Evolutionary conservation across 148 eudicot species (phyloP).

Genomic region (Cornus florida): DNA sequence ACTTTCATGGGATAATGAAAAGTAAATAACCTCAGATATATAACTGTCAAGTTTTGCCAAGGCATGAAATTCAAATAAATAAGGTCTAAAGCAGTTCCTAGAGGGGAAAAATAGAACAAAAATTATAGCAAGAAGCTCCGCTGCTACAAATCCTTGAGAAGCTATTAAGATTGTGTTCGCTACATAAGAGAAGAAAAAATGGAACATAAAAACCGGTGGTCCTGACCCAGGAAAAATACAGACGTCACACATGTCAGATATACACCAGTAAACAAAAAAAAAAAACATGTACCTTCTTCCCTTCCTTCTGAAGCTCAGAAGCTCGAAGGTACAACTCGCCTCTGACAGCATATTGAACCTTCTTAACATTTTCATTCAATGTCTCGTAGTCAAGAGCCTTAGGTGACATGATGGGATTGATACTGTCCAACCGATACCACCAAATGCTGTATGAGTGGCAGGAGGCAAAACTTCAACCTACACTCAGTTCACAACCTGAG

Average conservation of each 20-base stretch:
- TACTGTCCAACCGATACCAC: neutral
- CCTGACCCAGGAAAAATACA: neutral
- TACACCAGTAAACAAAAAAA: neutral
- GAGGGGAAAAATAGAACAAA: neutral
- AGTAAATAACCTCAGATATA: neutral
- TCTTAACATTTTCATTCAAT: conserved; percentile 95
- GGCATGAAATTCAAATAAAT: neutral
- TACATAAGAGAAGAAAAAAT: neutral
- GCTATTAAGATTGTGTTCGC: neutral
- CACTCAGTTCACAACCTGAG: conserved; percentile 33
- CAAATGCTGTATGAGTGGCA: neutral
- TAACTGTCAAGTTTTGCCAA: neutral
- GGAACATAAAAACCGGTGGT: neutral
- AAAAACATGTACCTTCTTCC: conserved; percentile 71
- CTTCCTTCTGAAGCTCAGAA: conserved; percentile 97
- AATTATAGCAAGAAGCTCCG: neutral
- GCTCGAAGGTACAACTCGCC: conserved; percentile 99
- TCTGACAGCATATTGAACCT: conserved; percentile 94
- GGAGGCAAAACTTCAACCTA: conserved; percentile 9
- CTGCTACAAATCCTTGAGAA: neutral
- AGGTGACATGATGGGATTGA: conserved; percentile 53
- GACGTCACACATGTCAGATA: neutral
- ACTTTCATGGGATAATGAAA: neutral
- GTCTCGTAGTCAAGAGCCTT: conserved; percentile 76
- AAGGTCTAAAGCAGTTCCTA: neutral